Conservation (phyloP, 441 rosid genomes). For the Rhodomyrtus psidioides region DNA sequence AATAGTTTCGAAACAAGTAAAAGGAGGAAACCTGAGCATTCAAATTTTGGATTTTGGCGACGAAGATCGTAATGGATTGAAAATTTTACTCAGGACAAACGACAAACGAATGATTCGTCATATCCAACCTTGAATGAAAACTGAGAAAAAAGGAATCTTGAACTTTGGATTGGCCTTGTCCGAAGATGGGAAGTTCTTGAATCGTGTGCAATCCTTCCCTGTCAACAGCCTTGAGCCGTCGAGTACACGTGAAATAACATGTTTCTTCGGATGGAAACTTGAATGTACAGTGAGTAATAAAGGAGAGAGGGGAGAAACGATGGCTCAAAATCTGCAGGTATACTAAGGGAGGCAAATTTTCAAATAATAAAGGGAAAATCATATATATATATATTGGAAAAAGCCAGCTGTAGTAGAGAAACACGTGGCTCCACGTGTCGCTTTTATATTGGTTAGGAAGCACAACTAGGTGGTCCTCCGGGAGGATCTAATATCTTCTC, state of each 20-base stretch:
- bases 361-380: too few species aligned
- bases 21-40: not conserved
- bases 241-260: not conserved
- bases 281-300: too few species aligned
- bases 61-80: not conserved
- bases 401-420: too few species aligned
- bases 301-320: too few species aligned
- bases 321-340: too few species aligned
- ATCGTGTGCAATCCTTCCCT: fast-evolving
- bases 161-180: not conserved
- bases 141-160: not conserved
- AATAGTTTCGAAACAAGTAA: not conserved
- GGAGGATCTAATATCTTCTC: too few species aligned
- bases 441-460: too few species aligned
- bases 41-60: not conserved
- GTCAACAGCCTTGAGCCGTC: not conserved
- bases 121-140: not conserved
- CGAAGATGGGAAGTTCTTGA: not conserved
- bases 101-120: not conserved
- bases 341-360: too few species aligned
- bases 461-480: too few species aligned
- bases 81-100: not conserved
- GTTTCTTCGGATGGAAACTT: too few species aligned
- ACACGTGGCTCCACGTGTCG: too few species aligned
- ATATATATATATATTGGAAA: too few species aligned